Conservation (phyloP, 2,329 filamentous ascomycete species). For the Apiospora aurea region DNA sequence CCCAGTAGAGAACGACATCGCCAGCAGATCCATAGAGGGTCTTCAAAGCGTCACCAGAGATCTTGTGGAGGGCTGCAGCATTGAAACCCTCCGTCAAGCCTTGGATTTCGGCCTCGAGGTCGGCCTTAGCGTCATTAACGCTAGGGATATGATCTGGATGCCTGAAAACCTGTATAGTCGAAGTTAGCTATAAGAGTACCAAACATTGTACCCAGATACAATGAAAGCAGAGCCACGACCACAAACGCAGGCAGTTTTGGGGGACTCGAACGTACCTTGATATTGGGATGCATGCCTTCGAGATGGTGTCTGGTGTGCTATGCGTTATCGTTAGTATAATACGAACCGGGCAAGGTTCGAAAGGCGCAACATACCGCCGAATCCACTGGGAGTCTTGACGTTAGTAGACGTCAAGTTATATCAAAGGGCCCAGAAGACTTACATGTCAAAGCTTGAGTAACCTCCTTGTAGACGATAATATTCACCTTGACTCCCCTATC, state of each 20-base stretch:
- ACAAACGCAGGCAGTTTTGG: background rate
- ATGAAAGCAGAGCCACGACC: background rate
- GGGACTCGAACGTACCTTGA: conserved; percentile 49
- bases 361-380: conserved; percentile 50
- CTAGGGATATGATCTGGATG: conserved; percentile 89
- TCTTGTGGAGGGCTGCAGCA: conserved; percentile 63
- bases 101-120: conserved; percentile 70
- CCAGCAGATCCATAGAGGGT: conserved; percentile 83
- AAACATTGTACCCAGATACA: background rate
- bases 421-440: conserved; percentile 50
- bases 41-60: conserved; percentile 77
- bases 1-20: conserved; percentile 87
- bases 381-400: conserved; percentile 41
- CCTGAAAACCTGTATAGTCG: conserved; percentile 69
- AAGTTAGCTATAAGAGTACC: background rate
- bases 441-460: conserved; percentile 80
- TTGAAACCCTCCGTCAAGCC: conserved; percentile 44
- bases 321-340: background rate
- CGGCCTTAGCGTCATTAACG: conserved; percentile 68
- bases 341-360: too few species aligned
- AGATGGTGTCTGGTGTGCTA: conserved; percentile 81
- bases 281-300: conserved; percentile 81
- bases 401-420: conserved; percentile 47
- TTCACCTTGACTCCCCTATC: conserved; percentile 84
- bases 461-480: conserved; percentile 92